Evolutionary conservation across 495 filamentous ascomycete genomes (phyloP), one percentile per base, ranked within the genome.

Genomic region (Chlorociboria aeruginascens): DNA sequence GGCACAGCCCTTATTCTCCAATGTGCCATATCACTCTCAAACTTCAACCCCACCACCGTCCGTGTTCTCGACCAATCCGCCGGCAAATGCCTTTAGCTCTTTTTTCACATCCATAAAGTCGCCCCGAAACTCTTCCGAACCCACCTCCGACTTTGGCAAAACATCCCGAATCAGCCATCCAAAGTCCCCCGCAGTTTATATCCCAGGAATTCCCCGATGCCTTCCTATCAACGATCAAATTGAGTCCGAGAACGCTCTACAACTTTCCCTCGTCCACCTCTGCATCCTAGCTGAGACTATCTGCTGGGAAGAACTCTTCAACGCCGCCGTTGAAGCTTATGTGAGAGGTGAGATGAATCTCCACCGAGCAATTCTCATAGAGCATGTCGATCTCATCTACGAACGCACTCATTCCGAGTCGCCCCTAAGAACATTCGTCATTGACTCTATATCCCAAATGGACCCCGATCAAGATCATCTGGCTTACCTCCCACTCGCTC

Each of bases 261-360:
- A 55, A 39, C 41, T 50, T 8, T 32, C 47, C 10, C 35, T 56
- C 10, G 45, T 58, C 38, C 32, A 45, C 14, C 46, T 58, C 11
- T 50, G 46, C 48, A 37, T 55, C 33, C 37, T 58, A 1, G 56
- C 56, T 1, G 56, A 58, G 16, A 45, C 16, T 1, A 41, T 46
- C 25, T 37, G 30, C 6, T 58, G 49, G 56, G 34, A 36, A 3
- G 29, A 16, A 14, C 49, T 58, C 16, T 58, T 49, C 43, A 55
- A 58, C 29, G 52, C 32, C 17, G 45, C 52, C 14, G 46, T 58
- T 4, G 31, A 45, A 4, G 32, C 37, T 10, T 58, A 52, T 39
- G 28, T 51, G 10, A 10, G 32, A 1, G 52, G 48, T 12, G 52
- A 55, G 46, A 6, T n/a, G 2, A 42, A 11, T 28, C 14, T 52